phyloP scores from a whole-genome alignment of 139 green algal genomes.

The Asterochloris erici region DNA sequence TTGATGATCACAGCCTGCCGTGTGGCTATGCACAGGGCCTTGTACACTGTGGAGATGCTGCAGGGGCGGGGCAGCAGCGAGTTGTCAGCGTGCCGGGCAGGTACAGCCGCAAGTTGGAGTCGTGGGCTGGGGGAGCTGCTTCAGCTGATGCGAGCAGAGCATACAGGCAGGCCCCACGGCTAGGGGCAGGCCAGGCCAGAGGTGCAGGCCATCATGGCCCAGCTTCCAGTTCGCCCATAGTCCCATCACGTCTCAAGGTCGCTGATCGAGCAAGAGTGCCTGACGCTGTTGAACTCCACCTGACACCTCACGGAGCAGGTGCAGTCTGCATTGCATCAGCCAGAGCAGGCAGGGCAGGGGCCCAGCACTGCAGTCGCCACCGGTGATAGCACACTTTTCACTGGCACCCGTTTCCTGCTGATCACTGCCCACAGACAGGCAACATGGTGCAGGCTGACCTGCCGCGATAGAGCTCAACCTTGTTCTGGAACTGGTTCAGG shows the following conservation, averaged over 20 bases:
- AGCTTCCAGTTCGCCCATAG: too few species aligned
- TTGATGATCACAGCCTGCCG: slow-evolving; percentile 69
- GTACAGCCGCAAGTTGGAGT: too few species aligned
- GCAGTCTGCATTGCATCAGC: background rate
- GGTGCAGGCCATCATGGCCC: too few species aligned
- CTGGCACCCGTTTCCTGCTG: background rate
- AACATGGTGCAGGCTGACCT: slow-evolving; percentile 34
- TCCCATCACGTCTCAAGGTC: too few species aligned
- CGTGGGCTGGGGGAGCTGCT: too few species aligned
- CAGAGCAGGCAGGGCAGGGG: background rate
- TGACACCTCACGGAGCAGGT: background rate
- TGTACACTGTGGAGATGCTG: slow-evolving; percentile 72
- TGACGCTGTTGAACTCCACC: background rate
- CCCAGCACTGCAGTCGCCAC: background rate
- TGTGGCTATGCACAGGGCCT: slow-evolving; percentile 43
- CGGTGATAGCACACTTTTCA: background rate
- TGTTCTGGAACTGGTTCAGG: slow-evolving; percentile 45
- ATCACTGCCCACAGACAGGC: background rate
- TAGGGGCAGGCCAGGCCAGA: too few species aligned
- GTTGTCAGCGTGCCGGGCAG: too few species aligned
- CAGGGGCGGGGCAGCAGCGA: background rate
- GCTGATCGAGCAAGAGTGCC: too few species aligned
- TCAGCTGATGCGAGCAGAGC: too few species aligned
- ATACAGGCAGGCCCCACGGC: too few species aligned
- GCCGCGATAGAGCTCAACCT: slow-evolving; percentile 63